These are phyloP conservation scores for Tolypocladium album DNA, from an alignment of 2,329 filamentous ascomycete species.

Conservation along the genomic window DNA sequence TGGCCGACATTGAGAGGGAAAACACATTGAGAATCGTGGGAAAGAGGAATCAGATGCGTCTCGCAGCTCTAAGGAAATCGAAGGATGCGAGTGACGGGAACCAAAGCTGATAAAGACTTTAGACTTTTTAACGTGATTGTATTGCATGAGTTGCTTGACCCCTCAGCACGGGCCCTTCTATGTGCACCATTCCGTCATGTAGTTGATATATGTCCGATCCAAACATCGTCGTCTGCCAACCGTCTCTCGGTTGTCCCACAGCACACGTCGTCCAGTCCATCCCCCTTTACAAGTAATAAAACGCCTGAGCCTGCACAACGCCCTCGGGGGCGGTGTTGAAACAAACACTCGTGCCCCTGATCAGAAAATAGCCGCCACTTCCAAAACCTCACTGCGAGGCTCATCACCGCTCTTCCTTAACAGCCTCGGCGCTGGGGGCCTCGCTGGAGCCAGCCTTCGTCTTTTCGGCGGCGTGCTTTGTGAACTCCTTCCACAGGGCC, in stretches of 20 bases:
- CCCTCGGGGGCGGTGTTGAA: background rate
- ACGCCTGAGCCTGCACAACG: conserved; percentile 4
- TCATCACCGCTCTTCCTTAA: conserved; percentile 12
- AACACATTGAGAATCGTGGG: conserved; percentile 58
- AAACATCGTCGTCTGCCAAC: conserved; percentile 6
- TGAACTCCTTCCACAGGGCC: conserved; percentile 40
- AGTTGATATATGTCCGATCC: background rate
- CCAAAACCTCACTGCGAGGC: background rate
- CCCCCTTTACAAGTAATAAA: background rate
- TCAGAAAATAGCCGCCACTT: background rate
- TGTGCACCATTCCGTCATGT: conserved; percentile 1
- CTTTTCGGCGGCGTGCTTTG: conserved; percentile 24
- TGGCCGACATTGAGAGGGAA: conserved; percentile 56
- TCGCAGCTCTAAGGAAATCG: conserved; percentile 35
- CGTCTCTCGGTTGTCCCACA: conserved; percentile 8
- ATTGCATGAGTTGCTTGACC: background rate
- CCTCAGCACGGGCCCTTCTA: conserved; percentile 1
- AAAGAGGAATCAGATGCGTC: conserved; percentile 55
- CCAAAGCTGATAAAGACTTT: background rate
- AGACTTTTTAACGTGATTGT: background rate
- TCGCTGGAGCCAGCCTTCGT: conserved; percentile 15
- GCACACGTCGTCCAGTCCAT: background rate
- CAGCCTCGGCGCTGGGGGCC: conserved; percentile 7
- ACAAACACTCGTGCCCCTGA: background rate
- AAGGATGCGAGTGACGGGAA: background rate